phyloP scores from a whole-genome alignment of 768 basidiomycete species.

The Rhizopogon rudus region DNA sequence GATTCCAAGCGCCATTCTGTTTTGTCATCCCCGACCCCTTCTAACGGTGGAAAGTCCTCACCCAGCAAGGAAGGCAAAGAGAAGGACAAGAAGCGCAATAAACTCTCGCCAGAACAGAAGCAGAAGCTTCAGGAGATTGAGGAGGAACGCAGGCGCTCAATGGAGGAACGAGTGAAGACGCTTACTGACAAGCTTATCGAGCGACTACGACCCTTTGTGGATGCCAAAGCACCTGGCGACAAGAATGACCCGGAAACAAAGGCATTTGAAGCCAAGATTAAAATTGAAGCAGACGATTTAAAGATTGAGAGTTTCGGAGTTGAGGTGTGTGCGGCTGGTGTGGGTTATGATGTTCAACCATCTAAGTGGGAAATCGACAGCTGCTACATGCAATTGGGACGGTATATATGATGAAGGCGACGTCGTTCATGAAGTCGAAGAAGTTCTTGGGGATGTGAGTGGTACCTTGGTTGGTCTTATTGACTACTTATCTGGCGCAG shows the following conservation, averaged over 20 bases:
- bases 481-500: constrained; percentile 28
- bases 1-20: constrained; percentile 11
- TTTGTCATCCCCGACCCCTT: constrained; percentile 11
- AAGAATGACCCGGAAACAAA: constrained; percentile 80
- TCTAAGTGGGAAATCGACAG: constrained; percentile 27
- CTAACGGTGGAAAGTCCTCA: constrained; percentile 16
- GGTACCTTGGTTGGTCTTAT: constrained; percentile 3
- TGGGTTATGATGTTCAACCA: background rate
- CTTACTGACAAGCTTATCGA: constrained; percentile 80
- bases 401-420: constrained; percentile 91
- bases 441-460: constrained; percentile 88
- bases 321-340: constrained; percentile 50
- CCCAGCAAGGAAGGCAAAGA: constrained; percentile 29
- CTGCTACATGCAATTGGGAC: constrained; percentile 87
- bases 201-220: constrained; percentile 84
- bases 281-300: constrained; percentile 85
- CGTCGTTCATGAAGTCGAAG: constrained; percentile 85
- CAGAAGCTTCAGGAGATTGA: constrained; percentile 83
- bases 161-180: constrained; percentile 71
- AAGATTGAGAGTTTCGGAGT: constrained; percentile 98
- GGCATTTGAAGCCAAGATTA: constrained; percentile 72
- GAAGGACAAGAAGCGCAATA: constrained; percentile 41
- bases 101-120: constrained; percentile 77
- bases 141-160: constrained; percentile 69
- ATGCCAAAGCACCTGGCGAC: constrained; percentile 79